Percentiles rank a stretch among this genome's conserved stretches.
Conservation (phyloP, 2,329 filamentous ascomycete genomes). For the Basipetospora chlamydospora region DNA sequence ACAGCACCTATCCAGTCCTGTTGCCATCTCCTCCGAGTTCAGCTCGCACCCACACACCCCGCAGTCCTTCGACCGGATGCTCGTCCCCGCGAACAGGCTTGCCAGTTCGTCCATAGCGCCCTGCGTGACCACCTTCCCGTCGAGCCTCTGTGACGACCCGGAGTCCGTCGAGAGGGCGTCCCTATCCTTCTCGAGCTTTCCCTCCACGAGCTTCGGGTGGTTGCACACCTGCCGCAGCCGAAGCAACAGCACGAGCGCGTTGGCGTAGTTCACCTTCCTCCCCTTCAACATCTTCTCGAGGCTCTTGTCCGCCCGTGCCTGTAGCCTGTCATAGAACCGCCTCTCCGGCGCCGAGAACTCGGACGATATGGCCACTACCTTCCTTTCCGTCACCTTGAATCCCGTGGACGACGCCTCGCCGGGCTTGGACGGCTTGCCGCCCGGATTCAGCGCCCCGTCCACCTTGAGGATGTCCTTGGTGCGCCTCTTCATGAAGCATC, state of each 20-base stretch:
- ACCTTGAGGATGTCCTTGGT: constrained; percentile 94
- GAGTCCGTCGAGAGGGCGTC: constrained; percentile 54
- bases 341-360: constrained; percentile 70
- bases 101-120: constrained; percentile 53
- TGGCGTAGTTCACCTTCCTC: constrained; percentile 80
- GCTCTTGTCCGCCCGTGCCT: constrained; percentile 71
- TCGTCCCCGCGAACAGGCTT: constrained; percentile 73
- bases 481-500: constrained; percentile 95
- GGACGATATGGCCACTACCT: constrained; percentile 66
- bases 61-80: constrained; percentile 62
- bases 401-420: constrained; percentile 41
- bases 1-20: constrained; percentile 41
- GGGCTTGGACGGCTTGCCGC: constrained; percentile 42
- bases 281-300: constrained; percentile 79
- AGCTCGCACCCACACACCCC: constrained; percentile 68
- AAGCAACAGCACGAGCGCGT: constrained; percentile 81
- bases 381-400: constrained; percentile 86
- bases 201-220: constrained; percentile 76
- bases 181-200: constrained; percentile 73
- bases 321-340: constrained; percentile 71
- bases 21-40: constrained; percentile 28
- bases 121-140: constrained; percentile 32
- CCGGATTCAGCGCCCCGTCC: constrained; percentile 65
- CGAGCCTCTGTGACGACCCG: constrained; percentile 17
- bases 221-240: constrained; percentile 88